A percentile compares a stretch with the other conserved stretches of the same genome.
These are phyloP conservation scores for Penicillium ochrochloron DNA, from an alignment of 495 filamentous ascomycete genomes.

Conservation along the genomic window DNA sequence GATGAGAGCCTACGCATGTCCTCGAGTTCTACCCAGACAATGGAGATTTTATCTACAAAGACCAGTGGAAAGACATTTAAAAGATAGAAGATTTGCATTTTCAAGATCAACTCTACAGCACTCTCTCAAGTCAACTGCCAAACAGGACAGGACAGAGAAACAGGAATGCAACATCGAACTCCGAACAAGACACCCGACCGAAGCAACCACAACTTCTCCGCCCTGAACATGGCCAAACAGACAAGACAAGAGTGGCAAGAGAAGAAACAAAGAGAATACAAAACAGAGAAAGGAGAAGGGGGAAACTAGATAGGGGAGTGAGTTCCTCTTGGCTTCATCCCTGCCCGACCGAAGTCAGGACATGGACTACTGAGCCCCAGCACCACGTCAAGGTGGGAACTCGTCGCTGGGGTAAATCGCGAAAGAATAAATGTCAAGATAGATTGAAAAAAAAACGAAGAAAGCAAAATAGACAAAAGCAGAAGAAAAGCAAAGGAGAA, in stretches of 20 bases:
- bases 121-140: neutral
- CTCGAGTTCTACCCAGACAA: too few species aligned
- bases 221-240: neutral
- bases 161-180: neutral
- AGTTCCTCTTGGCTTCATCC: conserved; percentile 1
- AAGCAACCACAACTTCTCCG: neutral
- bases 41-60: neutral
- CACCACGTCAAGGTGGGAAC: conserved; percentile 1
- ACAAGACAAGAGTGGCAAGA: neutral
- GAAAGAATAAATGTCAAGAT: neutral
- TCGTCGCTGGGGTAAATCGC: conserved; percentile 2
- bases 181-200: neutral
- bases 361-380: neutral
- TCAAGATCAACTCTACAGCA: neutral
- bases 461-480: neutral
- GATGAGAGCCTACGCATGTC: too few species aligned
- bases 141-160: neutral
- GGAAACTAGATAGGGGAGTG: neutral
- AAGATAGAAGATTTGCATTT: neutral
- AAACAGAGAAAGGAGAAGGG: neutral
- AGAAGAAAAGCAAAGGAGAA: neutral
- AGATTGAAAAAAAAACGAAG: neutral
- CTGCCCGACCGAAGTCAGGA: neutral
- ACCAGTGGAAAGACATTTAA: neutral
- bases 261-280: neutral